These are phyloP conservation scores for Xylona heveae DNA, from an alignment of 495 filamentous ascomycete species.

Conservation along the genomic window DNA sequence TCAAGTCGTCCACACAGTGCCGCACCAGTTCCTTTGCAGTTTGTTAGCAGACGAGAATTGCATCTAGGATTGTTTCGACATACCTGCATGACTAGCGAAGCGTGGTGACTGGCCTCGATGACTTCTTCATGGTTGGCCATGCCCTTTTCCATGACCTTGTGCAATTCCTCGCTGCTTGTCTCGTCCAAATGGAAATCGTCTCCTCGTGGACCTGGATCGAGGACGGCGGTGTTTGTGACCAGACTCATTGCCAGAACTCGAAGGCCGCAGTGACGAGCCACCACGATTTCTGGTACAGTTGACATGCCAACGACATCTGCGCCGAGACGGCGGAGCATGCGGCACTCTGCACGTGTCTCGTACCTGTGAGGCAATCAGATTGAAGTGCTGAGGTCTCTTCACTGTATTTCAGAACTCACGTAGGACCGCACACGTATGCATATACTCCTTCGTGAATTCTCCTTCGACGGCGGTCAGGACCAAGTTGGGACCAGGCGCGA, in stretches of 20 bases:
- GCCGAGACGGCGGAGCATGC: conserved; percentile 42
- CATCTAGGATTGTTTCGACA: too few species aligned
- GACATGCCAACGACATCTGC: conserved; percentile 66
- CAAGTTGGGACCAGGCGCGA: conserved; percentile 32
- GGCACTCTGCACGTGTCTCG: conserved; percentile 59
- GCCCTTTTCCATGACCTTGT: conserved; percentile 33
- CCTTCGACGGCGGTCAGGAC: conserved; percentile 19
- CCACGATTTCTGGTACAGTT: conserved; percentile 56
- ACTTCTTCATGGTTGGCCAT: conserved; percentile 58
- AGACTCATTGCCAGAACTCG: conserved; percentile 52
- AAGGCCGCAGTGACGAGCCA: conserved; percentile 48
- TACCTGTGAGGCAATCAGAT: conserved; percentile 24
- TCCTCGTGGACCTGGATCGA: conserved; percentile 39
- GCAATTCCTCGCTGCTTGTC: conserved; percentile 25
- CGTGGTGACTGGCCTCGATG: conserved; percentile 35
- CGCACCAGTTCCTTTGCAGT: conserved; percentile 10
- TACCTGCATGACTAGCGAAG: conserved; percentile 50
- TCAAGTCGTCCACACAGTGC: conserved; percentile 15
- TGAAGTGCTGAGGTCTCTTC: background rate
- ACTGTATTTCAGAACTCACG: conserved; percentile 16
- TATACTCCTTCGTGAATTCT: conserved; percentile 53
- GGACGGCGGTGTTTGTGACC: conserved; percentile 53
- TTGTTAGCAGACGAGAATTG: too few species aligned
- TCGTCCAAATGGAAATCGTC: conserved; percentile 26
- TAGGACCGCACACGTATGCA: conserved; percentile 52